Conservation (phyloP, 1,284 basidiomycete species). For the Cryptococcus amylolentus region DNA sequence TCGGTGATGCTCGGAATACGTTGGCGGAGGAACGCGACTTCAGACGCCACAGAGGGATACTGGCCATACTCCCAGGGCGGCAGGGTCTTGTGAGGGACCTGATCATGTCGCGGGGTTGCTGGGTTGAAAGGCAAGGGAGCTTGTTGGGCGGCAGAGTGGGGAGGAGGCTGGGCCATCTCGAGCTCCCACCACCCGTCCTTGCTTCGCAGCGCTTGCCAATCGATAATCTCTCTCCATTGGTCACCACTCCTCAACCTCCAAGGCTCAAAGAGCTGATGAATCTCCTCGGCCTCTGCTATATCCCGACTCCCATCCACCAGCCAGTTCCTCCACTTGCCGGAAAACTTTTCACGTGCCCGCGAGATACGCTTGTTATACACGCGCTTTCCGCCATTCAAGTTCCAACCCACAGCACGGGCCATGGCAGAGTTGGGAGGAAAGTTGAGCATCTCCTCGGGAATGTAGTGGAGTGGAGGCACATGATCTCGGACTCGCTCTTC, state of each 20-base stretch:
- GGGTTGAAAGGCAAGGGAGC: constrained; percentile 21
- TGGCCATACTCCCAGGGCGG: constrained; percentile 30
- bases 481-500: constrained; percentile 8
- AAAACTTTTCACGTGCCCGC: constrained; percentile 43
- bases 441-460: constrained; percentile 46
- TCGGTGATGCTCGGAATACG: constrained; percentile 10
- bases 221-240: constrained; percentile 18
- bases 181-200: constrained; percentile 39
- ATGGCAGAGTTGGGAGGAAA: constrained; percentile 41
- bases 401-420: constrained; percentile 44
- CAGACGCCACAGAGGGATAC: constrained; percentile 31
- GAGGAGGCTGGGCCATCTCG: constrained; percentile 13
- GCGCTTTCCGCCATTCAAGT: constrained; percentile 43
- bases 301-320: constrained; percentile 40
- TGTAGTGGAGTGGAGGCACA: constrained; percentile 24
- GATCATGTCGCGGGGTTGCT: constrained; percentile 14
- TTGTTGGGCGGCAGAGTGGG: constrained; percentile 12
- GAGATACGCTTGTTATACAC: constrained; percentile 42
- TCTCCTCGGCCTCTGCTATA: constrained; percentile 47
- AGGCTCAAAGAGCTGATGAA: constrained; percentile 25
- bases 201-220: constrained; percentile 37
- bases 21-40: constrained; percentile 15
- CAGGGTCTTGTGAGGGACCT: constrained; percentile 24
- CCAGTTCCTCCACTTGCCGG: constrained; percentile 47
- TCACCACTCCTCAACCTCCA: constrained; percentile 8